Evolutionary conservation across 805 yeast genomes (phyloP).

Genomic region (Cyberlindnera amylophila): DNA sequence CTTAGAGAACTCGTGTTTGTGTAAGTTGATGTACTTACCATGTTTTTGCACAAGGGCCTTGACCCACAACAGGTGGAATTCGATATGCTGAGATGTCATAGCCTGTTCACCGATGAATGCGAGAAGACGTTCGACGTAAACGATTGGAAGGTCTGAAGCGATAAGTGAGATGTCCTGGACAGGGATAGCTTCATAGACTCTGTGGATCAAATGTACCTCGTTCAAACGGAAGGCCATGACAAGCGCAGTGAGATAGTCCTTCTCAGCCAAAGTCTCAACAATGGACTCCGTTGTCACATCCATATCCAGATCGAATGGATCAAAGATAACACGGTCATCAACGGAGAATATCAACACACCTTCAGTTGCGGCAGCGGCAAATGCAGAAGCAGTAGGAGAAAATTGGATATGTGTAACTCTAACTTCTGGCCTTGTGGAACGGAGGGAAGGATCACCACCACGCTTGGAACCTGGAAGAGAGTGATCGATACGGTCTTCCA

Average conservation of each 20-base stretch:
- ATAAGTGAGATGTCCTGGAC: slow-evolving; percentile 65
- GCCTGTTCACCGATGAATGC: slow-evolving; percentile 65
- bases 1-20: slow-evolving; percentile 60
- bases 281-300: slow-evolving; percentile 86
- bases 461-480: slow-evolving; percentile 78
- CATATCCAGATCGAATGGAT: slow-evolving; percentile 91
- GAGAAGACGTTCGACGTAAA: slow-evolving; percentile 67
- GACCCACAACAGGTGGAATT: slow-evolving; percentile 81
- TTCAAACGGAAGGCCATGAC: slow-evolving; percentile 93
- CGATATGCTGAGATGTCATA: slow-evolving; percentile 75
- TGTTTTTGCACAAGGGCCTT: slow-evolving; percentile 63
- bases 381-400: slow-evolving; percentile 86
- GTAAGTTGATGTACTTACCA: slow-evolving; percentile 65
- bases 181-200: slow-evolving; percentile 72
- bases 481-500: slow-evolving; percentile 73
- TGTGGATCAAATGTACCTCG: slow-evolving; percentile 68
- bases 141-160: slow-evolving; percentile 65
- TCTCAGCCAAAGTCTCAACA: slow-evolving; percentile 51
- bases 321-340: slow-evolving; percentile 72
- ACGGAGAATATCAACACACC: slow-evolving; percentile 81
- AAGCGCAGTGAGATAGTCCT: slow-evolving; percentile 64
- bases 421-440: slow-evolving; percentile 77
- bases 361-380: slow-evolving; percentile 94
- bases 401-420: slow-evolving; percentile 74
- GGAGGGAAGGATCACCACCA: slow-evolving; percentile 69